Evolutionary conservation across 2,329 filamentous ascomycete species (phyloP), one percentile per base, ranked within the genome.

Genomic region (Apiospora hydei): DNA sequence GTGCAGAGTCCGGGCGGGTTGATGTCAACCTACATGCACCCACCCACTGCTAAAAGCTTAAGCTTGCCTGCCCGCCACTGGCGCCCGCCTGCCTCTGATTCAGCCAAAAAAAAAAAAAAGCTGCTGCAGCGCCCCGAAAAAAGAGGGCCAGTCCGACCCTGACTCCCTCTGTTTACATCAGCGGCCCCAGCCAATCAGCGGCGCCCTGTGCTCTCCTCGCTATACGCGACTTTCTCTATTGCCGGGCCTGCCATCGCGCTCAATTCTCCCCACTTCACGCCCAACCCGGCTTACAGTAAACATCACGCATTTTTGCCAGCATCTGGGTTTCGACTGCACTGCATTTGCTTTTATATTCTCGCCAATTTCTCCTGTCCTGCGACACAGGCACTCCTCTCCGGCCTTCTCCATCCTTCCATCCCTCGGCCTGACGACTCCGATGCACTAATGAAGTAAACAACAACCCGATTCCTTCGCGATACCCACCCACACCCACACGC

Each of bases 401-500:
- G 10, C 68, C 18, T 51, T 49, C 14, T 41, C 46, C 21, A 53
- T 34, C 26, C 16, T 3, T 41, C 46, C 34, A 69, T 34, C 16
- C 16, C 46, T 26, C 26, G 1, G 57, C 43, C 64, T 26, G 24
- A n/a, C 64, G 34, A 24, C n/a, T 24, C 38, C 6, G 24, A 51
- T 67, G 49, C 49, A 43, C 53, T 34, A 46, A 71, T 71, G 67
- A 71, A 71, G 70, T 71, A 61, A 61, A 71, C 70, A 61, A 71
- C 70, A 47, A 47, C 49, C 67, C 57, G 57, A 64, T n/a, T 47
- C 66, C 18, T 68, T 68, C 66, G 66, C 66, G 66, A 38, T 70
- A 61, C 51, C 34, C 30, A 41, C 49, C 51, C 69, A 24, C 43
- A 43, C 21, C 10, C 66, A 70, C 57, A 70, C 73, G 72, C 81